Evolutionary conservation across 805 yeast genomes (phyloP).

Genomic region (Diddensiella caesifluorescens): DNA sequence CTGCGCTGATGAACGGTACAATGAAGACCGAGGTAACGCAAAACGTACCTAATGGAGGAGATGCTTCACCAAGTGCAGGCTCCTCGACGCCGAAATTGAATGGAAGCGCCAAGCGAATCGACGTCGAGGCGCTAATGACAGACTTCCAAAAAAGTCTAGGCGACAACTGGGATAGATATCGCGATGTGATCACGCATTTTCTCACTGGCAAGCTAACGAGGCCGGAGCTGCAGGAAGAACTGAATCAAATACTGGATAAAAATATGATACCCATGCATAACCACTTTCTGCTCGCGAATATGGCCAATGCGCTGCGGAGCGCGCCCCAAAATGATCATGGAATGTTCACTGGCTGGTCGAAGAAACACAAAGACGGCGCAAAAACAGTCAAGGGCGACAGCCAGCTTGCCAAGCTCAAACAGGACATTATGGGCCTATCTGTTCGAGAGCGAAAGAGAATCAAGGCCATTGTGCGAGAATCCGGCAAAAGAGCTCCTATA

Average conservation of each 20-base stretch:
- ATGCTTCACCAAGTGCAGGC: background rate
- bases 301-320: conserved; percentile 79
- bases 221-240: conserved; percentile 57
- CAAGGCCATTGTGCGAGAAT: conserved; percentile 71
- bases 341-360: conserved; percentile 41
- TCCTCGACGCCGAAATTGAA: conserved; percentile 1
- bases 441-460: conserved; percentile 79
- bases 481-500: conserved; percentile 60
- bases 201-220: conserved; percentile 75
- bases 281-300: conserved; percentile 69
- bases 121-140: conserved; percentile 60
- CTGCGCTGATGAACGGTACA: conserved; percentile 1
- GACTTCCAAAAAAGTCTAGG: conserved; percentile 74
- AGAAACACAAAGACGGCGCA: conserved; percentile 45
- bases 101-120: conserved; percentile 38
- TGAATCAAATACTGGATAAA: conserved; percentile 50
- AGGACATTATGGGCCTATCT: conserved; percentile 80
- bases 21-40: background rate
- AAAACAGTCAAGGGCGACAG: conserved; percentile 36
- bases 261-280: conserved; percentile 65
- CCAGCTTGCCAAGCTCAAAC: conserved; percentile 77
- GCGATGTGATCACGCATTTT: conserved; percentile 69
- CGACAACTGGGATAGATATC: conserved; percentile 78
- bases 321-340: conserved; percentile 53
- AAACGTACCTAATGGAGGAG: background rate